A percentile compares a stretch with the other conserved stretches of the same genome.
Conservation (phyloP, 139 green algal genomes). For the Chlorella sp. region DNA sequence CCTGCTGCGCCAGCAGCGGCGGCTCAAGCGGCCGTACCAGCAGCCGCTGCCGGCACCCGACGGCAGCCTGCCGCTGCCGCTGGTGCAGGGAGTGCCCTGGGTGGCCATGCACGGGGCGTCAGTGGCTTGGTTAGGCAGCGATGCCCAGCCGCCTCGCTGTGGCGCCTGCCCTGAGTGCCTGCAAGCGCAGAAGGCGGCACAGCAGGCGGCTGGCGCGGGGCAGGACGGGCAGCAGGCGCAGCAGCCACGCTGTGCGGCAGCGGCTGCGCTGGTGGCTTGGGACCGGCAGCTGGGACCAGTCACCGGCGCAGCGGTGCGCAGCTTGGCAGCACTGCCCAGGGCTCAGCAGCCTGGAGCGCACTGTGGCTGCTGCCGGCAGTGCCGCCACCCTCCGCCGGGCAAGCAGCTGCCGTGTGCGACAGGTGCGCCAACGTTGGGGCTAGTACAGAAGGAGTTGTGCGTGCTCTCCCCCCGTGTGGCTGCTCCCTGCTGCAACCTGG, state of each 20-base stretch:
- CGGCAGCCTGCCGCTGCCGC: slow-evolving; percentile 17
- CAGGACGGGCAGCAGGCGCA: neutral
- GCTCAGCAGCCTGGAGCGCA: neutral
- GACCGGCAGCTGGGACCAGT: slow-evolving; percentile 25
- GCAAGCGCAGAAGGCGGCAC: neutral
- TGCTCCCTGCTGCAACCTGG: too few species aligned
- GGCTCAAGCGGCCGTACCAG: neutral
- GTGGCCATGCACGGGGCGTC: neutral
- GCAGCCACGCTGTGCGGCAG: neutral
- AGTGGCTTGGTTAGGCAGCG: neutral
- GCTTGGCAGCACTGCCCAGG: neutral
- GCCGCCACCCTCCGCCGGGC: neutral
- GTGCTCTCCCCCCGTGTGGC: too few species aligned
- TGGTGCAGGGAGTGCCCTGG: slow-evolving; percentile 7
- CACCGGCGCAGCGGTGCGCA: neutral
- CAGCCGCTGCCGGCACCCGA: slow-evolving; percentile 18
- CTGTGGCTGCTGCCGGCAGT: slow-evolving; percentile 20
- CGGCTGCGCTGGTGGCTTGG: neutral
- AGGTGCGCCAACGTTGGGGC: neutral
- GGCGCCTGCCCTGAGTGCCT: slow-evolving; percentile 1
- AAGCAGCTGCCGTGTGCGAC: neutral
- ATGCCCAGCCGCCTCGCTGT: neutral
- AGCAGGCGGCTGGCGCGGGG: neutral
- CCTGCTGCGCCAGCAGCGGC: slow-evolving; percentile 7
- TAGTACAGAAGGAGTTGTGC: too few species aligned